Percentiles rank a stretch among this genome's conserved stretches.
phyloP scores from a whole-genome alignment of 2,329 filamentous ascomycete species.

The Xylariaceae sp. region DNA sequence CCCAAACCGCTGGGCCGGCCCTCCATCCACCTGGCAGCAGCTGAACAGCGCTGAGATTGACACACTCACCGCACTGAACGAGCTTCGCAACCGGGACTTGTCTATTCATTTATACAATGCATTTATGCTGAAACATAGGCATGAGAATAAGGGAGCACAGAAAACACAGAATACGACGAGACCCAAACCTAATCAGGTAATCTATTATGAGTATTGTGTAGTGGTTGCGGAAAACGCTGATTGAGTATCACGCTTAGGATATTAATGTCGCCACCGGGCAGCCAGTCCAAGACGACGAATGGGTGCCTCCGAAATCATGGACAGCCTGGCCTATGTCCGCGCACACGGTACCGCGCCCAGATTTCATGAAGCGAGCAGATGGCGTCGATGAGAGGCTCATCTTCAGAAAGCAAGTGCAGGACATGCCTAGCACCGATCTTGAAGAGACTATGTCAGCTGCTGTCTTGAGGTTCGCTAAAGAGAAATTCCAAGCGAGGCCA shows the following conservation, averaged over 20 bases:
- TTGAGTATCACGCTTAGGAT: slow-evolving; percentile 28
- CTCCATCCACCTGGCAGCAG: slow-evolving; percentile 68
- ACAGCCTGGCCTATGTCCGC: slow-evolving; percentile 82
- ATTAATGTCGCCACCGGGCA: slow-evolving; percentile 38
- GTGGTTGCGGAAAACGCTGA: slow-evolving; percentile 15
- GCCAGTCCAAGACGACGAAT: slow-evolving; percentile 42
- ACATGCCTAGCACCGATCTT: slow-evolving; percentile 64
- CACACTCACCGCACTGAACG: slow-evolving; percentile 67
- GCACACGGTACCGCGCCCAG: slow-evolving; percentile 63
- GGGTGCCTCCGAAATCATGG: slow-evolving; percentile 68
- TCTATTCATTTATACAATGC: slow-evolving; percentile 80
- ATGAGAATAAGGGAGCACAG: slow-evolving; percentile 14
- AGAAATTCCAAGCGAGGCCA: slow-evolving; percentile 57
- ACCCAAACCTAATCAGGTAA: slow-evolving; percentile 41
- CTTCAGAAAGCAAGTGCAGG: slow-evolving; percentile 50
- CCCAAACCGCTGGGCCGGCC: slow-evolving; percentile 76
- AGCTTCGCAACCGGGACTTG: slow-evolving; percentile 69
- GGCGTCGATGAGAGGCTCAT: slow-evolving; percentile 54
- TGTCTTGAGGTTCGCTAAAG: slow-evolving; percentile 71
- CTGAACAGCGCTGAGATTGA: slow-evolving; percentile 68
- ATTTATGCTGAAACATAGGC: slow-evolving; percentile 67
- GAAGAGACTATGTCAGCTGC: slow-evolving; percentile 73
- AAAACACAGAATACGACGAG: slow-evolving; percentile 12
- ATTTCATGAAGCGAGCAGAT: slow-evolving; percentile 53
- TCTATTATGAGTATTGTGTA: slow-evolving; percentile 23